Base-by-base conservation (phyloP, 2,329 filamentous ascomycete species). In the Colletotrichum euphorbiae region DNA sequence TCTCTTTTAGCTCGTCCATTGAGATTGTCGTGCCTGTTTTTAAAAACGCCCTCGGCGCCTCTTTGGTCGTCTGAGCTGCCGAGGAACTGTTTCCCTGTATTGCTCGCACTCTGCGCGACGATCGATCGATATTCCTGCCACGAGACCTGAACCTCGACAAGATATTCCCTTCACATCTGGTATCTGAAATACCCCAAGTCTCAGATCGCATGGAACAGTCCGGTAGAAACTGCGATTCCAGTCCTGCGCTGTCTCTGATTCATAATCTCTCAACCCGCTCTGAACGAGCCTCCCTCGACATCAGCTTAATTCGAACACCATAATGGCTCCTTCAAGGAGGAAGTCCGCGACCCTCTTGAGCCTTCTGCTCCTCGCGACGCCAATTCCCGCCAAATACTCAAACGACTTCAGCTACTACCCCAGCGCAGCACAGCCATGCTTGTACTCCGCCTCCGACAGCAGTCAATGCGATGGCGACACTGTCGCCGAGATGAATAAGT, bases 371-470 rank as follows among this genome's bases (percentile, higher is more conserved):
- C 60, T 69, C 51, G 66, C 72, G 38, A 56, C 71, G 55, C 48
- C 61, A 8, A 62, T 70, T 13, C 68, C 69, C 40, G 73, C 73
- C 50, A 73, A 75, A 40, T 60, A 79, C 52, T 61, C 75, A 3
- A 79, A 81, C 69, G 77, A 84, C 74, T 85, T 85, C 71, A 76
- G 75, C 28, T 72, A 77, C 24, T 85, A 85, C 69, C 83, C 83
- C 0, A 15, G 71, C 21, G 73, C 69, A 19, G 74, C 83, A 2
- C 82, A 83, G 63, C 6, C 72, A 7, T 88, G 85, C 66, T 76
- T 87, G 1, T 74, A 79, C 70, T 54, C 77, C 15, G 77, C 84
- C 4, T 79, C 83, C 33, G 72, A 77, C 52, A 36, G 67, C 19
- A 81, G 80, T 15, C 71, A 74, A 4, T 88, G 85, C 75, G 75